Evolutionary conservation across 805 yeast species (phyloP), one percentile per base, ranked within the genome.

Genomic region (Yarrowia divulgata): DNA sequence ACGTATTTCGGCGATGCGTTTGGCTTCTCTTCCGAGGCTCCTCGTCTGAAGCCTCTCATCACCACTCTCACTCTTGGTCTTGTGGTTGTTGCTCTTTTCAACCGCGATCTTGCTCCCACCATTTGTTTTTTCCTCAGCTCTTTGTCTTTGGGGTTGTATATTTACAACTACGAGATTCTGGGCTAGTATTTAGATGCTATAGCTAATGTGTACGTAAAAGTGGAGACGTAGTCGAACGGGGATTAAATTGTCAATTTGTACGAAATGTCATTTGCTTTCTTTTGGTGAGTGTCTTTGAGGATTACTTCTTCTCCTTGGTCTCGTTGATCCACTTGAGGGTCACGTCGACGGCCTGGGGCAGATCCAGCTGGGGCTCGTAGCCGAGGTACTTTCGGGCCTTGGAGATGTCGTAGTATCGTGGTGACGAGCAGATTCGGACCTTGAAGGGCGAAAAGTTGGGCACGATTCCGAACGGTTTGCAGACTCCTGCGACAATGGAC

Each of bases 401-500:
- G 45, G 90, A 75, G 71, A 95, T 93, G 76, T 93, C 91, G 78
- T 94, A 97, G 79, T 95, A 95, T 79, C 99, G 89, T 71, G 85
- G 87, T 23, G 98, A 98, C 79, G 97, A 92, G 13, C 93, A 93
- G 68, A 94, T 88, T 72, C 87, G 90, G 29, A 93, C 99, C 79
- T 98, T 87, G 81, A 94, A 95, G 1, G 98, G 97, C 1, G 98
- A 93, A 71, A 95, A 83, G n/a, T 96, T 96, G 2, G 98, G 91
- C 76, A 92, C 97, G 78, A 90, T 91, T 1, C 94, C 91, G 3
- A 86, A 75, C 8, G 93, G 72, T 68, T 85, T 87, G 12, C 95
- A 86, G 71, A 88, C 85, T 75, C 86, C 85, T 73, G 90, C 90
- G n/a, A 97, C 87, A 49, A 92, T 78, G 75, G 91, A 90, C 16